These are phyloP conservation scores for Lepidium campestre DNA, from an alignment of 441 rosid species.

Conservation along the genomic window DNA sequence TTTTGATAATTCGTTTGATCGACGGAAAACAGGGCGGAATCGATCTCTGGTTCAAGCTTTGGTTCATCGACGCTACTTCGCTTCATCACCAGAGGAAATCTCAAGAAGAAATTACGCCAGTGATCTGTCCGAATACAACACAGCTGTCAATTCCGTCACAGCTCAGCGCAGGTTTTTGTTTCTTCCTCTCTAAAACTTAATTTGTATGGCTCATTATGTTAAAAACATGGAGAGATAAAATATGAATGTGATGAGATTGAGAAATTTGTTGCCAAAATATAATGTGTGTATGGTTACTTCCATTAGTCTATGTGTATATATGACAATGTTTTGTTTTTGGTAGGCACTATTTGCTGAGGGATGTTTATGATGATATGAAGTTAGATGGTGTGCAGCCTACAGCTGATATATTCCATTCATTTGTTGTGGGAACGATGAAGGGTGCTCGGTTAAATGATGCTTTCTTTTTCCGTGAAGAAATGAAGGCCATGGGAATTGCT, in stretches of 20 bases:
- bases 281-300: not conserved
- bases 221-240: not conserved
- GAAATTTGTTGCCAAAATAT: not conserved
- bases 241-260: not conserved
- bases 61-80: conserved; percentile 43
- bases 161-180: conserved; percentile 51
- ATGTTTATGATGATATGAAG: conserved; percentile 89
- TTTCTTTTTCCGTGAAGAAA: conserved; percentile 74
- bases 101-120: conserved; percentile 69
- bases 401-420: conserved; percentile 65
- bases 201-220: not conserved
- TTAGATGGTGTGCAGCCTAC: conserved; percentile 90
- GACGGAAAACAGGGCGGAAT: conserved; percentile 39
- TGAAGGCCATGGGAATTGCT: conserved; percentile 82
- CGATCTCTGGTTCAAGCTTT: conserved; percentile 41
- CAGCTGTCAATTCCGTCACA: conserved; percentile 57
- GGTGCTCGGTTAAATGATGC: conserved; percentile 82
- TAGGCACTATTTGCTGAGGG: conserved; percentile 68
- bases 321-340: not conserved
- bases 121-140: conserved; percentile 61
- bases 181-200: not conserved
- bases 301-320: not conserved
- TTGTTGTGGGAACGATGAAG: conserved; percentile 82
- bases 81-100: conserved; percentile 44
- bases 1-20: not conserved